Conservation (phyloP, 352 stramenopile species). For the Salisapilia sapeloensis region DNA sequence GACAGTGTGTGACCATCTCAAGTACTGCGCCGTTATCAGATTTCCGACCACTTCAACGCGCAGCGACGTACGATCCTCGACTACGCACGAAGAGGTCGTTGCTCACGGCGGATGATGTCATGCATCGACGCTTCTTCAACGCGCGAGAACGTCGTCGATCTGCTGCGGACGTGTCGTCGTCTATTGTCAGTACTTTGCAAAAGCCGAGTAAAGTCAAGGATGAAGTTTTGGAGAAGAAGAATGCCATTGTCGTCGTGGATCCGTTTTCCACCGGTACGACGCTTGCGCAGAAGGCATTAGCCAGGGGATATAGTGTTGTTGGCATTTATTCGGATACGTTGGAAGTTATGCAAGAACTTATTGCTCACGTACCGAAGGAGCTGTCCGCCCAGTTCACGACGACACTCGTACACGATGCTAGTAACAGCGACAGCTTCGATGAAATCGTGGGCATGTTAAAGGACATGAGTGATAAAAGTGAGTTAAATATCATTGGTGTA, state of each 20-base stretch:
- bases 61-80: constrained; percentile 60
- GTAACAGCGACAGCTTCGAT: constrained; percentile 9
- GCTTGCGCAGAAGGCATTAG: constrained; percentile 76
- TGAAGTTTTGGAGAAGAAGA: constrained; percentile 11
- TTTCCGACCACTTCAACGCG: constrained; percentile 58
- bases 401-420: constrained; percentile 56
- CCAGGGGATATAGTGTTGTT: constrained; percentile 70
- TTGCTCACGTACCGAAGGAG: constrained; percentile 36
- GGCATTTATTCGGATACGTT: constrained; percentile 70
- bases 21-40: constrained; percentile 27
- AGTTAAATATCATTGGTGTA: constrained; percentile 48
- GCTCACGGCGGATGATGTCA: constrained; percentile 57
- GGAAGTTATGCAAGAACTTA: constrained; percentile 48
- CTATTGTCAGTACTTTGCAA: constrained; percentile 47
- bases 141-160: constrained; percentile 37
- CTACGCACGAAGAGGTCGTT: constrained; percentile 35
- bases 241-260: constrained; percentile 86
- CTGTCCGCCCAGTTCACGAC: constrained; percentile 33
- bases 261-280: constrained; percentile 91
- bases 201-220: constrained; percentile 7
- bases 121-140: constrained; percentile 75
- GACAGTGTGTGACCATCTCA: constrained; percentile 27
- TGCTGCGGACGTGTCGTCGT: constrained; percentile 8
- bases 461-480: no score
- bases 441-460: constrained; percentile 20